Evolutionary conservation across 2,329 filamentous ascomycete genomes (phyloP).

Genomic region (Penicillium olsonii): DNA sequence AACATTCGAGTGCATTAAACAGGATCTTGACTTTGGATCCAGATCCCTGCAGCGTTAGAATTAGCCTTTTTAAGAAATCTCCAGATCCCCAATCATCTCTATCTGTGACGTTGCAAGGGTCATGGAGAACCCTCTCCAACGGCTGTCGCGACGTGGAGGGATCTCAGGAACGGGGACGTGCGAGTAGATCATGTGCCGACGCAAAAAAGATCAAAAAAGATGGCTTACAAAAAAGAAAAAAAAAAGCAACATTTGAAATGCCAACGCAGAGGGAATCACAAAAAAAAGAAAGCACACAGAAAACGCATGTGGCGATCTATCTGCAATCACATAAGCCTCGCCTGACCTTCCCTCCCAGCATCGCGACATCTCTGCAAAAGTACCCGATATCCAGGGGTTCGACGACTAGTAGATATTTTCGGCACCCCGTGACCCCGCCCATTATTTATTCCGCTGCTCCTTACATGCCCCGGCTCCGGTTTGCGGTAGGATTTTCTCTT

Average conservation of each 20-base stretch:
- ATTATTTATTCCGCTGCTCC: not conserved
- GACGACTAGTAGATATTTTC: slow-evolving; percentile 7
- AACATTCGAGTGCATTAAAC: slow-evolving; percentile 19
- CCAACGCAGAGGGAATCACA: no score
- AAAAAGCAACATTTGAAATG: not conserved
- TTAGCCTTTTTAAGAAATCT: not conserved
- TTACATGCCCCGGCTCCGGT: slow-evolving; percentile 4
- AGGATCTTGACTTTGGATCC: not conserved
- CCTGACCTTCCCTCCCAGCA: slow-evolving; percentile 18
- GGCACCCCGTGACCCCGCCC: slow-evolving; percentile 9
- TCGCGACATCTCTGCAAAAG: not conserved
- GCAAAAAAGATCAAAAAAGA: not conserved
- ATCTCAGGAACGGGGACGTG: slow-evolving; percentile 25
- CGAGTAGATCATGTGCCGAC: slow-evolving; percentile 21
- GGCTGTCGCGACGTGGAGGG: slow-evolving; percentile 4
- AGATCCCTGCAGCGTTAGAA: not conserved
- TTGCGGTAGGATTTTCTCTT: slow-evolving; percentile 5
- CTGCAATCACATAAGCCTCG: slow-evolving; percentile 15
- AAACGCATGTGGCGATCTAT: slow-evolving; percentile 12
- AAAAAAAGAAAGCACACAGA: slow-evolving; percentile 4
- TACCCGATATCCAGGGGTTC: not conserved
- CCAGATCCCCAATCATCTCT: slow-evolving; percentile 8
- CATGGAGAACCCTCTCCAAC: slow-evolving; percentile 9
- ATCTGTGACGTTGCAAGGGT: slow-evolving; percentile 23
- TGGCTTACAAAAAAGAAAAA: slow-evolving; percentile 4